phyloP scores from a whole-genome alignment of 83 land plant genomes.

The Picea abies region DNA sequence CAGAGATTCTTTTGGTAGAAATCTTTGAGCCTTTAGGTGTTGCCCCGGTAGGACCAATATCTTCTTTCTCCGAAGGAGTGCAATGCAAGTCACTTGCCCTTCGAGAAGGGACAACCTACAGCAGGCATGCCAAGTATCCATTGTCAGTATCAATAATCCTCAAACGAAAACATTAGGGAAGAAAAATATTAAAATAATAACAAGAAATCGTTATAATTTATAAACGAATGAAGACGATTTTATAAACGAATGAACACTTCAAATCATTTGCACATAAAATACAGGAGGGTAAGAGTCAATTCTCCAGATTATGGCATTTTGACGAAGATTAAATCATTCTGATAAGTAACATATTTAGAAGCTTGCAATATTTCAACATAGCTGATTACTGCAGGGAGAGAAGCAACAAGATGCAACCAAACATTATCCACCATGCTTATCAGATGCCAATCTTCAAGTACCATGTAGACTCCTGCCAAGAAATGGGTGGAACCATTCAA shows the following conservation, averaged over 20 bases:
- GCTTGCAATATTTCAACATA: not conserved
- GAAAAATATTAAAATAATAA: not conserved
- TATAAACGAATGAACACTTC: not conserved
- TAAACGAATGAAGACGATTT: not conserved
- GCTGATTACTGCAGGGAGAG: too few relatives aligned
- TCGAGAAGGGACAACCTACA: not conserved
- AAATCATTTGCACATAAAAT: not conserved
- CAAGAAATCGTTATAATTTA: not conserved
- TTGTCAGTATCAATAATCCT: not conserved
- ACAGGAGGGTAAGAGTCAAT: not conserved
- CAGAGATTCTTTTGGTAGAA: conserved; percentile 6
- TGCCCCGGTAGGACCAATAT: not conserved
- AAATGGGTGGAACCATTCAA: too few relatives aligned
- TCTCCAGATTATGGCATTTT: not conserved
- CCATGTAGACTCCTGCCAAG: too few relatives aligned
- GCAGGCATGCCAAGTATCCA: not conserved
- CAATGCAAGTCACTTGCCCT: not conserved
- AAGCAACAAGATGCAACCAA: too few relatives aligned
- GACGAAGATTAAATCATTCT: not conserved
- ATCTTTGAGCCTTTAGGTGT: not conserved
- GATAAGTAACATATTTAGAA: not conserved
- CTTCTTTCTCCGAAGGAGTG: not conserved
- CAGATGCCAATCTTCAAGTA: too few relatives aligned
- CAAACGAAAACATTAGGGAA: not conserved
- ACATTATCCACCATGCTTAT: too few relatives aligned